A percentile compares a stretch with the other conserved stretches of the same genome.
These are phyloP conservation scores for Meripilus lineatus DNA, from an alignment of 1,284 basidiomycete species.

Conservation along the genomic window DNA sequence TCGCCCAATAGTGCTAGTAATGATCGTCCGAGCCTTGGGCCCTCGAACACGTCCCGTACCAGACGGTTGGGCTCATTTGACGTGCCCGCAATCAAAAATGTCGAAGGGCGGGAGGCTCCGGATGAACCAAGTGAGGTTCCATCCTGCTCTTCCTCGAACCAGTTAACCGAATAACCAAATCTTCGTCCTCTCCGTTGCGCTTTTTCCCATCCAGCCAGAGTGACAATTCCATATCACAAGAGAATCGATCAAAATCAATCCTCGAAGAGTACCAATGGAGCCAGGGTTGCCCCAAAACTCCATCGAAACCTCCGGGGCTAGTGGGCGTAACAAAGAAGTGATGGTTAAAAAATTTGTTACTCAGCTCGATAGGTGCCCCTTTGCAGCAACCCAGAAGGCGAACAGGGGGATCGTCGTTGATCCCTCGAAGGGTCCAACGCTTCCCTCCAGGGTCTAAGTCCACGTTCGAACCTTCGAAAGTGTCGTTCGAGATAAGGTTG, in stretches of 20 bases:
- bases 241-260: conserved; percentile 19
- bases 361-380: conserved; percentile 18
- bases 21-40: neutral
- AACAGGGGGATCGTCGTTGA: conserved; percentile 20
- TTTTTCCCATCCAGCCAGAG: neutral
- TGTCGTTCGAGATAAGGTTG: conserved; percentile 1
- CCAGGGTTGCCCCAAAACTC: conserved; percentile 28
- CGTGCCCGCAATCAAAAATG: neutral
- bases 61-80: neutral
- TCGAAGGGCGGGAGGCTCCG: neutral
- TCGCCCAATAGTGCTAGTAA: too few relatives aligned
- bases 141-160: neutral
- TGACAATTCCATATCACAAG: neutral
- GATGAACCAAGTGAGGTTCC: neutral
- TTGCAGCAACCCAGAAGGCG: conserved; percentile 17
- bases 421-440: conserved; percentile 25
- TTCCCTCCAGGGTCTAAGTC: conserved; percentile 22
- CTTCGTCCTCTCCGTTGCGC: neutral
- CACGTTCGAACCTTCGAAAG: conserved; percentile 4
- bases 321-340: conserved; percentile 24
- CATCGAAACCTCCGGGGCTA: conserved; percentile 15
- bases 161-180: neutral
- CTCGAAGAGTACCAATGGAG: conserved; percentile 21
- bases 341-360: conserved; percentile 23
- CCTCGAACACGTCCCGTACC: neutral